Conservation (phyloP, 768 basidiomycete genomes). For the Suillus brevipes region DNA sequence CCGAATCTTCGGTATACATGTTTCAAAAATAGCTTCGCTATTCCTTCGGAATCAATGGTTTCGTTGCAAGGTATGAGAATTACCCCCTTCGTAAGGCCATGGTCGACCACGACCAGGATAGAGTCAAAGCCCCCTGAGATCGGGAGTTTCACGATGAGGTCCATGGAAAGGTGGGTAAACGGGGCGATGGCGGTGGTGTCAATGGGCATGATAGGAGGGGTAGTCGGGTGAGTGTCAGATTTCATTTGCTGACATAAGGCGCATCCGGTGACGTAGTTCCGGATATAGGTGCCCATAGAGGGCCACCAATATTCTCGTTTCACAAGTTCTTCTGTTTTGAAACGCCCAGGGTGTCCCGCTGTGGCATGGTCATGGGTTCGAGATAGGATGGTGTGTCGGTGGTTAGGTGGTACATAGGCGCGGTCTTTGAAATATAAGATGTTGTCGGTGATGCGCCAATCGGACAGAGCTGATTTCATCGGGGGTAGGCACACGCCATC, state of each 20-base stretch:
- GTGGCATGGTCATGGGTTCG: too few relatives aligned
- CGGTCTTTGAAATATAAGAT: too few relatives aligned
- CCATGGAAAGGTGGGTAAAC: neutral
- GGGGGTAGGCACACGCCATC: too few relatives aligned
- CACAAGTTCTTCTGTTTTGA: too few relatives aligned
- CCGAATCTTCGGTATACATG: too few relatives aligned
- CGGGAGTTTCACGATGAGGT: neutral
- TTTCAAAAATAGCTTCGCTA: too few relatives aligned
- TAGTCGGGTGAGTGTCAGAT: neutral
- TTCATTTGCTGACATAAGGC: neutral
- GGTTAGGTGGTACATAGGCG: too few relatives aligned
- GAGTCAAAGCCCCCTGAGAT: neutral
- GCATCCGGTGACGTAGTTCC: neutral
- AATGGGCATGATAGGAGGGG: neutral
- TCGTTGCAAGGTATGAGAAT: constrained; percentile 1
- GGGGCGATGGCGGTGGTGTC: neutral
- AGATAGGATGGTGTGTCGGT: too few relatives aligned
- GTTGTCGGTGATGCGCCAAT: too few relatives aligned
- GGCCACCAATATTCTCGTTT: constrained; percentile 1
- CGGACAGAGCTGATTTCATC: too few relatives aligned
- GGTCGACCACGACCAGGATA: neutral
- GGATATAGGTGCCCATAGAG: neutral
- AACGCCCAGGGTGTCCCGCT: too few relatives aligned
- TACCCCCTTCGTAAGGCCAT: neutral
- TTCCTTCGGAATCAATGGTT: neutral